A percentile compares a stretch with the other conserved stretches of the same genome.
These are phyloP conservation scores for Auricularia auricula-judae DNA, from an alignment of 768 basidiomycete genomes.

Conservation along the genomic window DNA sequence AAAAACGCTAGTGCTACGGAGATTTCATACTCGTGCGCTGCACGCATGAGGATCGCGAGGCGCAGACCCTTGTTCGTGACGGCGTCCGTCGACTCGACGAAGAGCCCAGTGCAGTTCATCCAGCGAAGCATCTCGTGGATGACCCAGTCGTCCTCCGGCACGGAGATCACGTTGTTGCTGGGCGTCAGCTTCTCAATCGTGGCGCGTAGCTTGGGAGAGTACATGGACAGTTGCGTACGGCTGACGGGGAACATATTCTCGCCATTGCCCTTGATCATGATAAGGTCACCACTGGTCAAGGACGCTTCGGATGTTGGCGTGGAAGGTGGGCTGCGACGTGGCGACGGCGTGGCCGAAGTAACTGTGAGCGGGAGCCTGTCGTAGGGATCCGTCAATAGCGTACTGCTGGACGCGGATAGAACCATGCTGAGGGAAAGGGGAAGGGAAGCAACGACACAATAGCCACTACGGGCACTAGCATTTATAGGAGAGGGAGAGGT, in stretches of 20 bases:
- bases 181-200: background rate
- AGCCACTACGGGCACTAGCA: background rate
- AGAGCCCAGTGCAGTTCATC: background rate
- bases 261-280: too few relatives aligned
- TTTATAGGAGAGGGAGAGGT: background rate
- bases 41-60: too few relatives aligned
- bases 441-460: background rate
- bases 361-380: background rate
- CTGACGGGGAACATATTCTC: too few relatives aligned
- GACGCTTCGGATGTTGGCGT: background rate
- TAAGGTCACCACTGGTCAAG: background rate
- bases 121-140: background rate
- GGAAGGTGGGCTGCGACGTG: background rate
- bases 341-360: background rate
- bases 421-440: background rate
- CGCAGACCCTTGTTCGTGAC: background rate
- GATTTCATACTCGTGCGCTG: too few relatives aligned
- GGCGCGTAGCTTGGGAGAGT: background rate
- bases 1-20: too few relatives aligned
- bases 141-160: background rate
- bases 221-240: background rate
- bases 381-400: background rate
- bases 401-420: background rate
- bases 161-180: background rate
- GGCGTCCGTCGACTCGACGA: background rate